Base-by-base conservation (phyloP, 2,329 filamentous ascomycete genomes). In the Xylogone sp. region DNA sequence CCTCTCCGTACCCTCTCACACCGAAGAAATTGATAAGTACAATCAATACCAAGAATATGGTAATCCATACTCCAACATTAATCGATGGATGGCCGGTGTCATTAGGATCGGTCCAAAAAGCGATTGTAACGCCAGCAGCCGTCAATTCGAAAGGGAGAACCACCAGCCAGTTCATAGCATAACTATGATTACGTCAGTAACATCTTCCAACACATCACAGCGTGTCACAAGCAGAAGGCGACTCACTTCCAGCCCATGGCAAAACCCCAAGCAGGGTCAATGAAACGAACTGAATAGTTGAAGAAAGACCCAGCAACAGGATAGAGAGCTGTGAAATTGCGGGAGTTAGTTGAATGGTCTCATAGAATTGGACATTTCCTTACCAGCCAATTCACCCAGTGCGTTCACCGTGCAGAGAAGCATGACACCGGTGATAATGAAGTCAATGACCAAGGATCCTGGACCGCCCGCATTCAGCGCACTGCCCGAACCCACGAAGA, bases 221-320 rank as follows among this genome's bases (percentile, higher is more conserved):
- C 10, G 9, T 5, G 13, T 3, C 12, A 20, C 7, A 31, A 20
- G 21, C 6, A 29, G 19, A 12, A 47, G 21, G n/a, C 8, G 5
- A 34, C 27, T 47, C 43, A 88, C 79, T 93, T 94, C 89, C 89
- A 94, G n/a, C 90, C 90, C 87, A 95, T 93, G 46, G 90, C 88
- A 62, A 95, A 94, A 0, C 90, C 90, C 90, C 89, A 95, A 0
- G 90, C 90, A 1, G 91, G 91, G 63, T 96, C 90, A 16, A 96
- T 71, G 63, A 96, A 96, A 16, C 92, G 83, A 20, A 90, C 95
- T n/a, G 90, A 92, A 72, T 91, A 96, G 9, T 89, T 84, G 2
- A 89, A 88, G 65, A 96, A 96, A 10, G 90, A 94, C 52, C 91
- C 92, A 19, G 91, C 88, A 24, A 96, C 86, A 4, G 91, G 91